Evolutionary conservation across 1,284 basidiomycete species (phyloP), one percentile per base, ranked within the genome.

Genomic region (Rhodotorula sp.): DNA sequence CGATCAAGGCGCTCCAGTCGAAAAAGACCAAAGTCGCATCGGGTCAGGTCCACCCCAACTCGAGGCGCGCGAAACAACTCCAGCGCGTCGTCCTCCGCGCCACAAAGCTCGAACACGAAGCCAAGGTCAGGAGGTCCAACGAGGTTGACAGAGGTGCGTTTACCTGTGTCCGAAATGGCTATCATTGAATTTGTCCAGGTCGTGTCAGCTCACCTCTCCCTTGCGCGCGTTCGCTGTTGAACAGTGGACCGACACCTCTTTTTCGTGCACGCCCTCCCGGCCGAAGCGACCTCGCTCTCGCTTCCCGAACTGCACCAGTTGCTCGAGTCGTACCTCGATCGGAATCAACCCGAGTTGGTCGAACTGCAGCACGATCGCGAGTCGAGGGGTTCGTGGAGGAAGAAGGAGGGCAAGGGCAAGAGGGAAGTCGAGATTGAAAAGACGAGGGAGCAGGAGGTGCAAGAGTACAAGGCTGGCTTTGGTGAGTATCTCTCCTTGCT

Each of bases 51-150:
- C 75, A 76, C 67, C 75, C 75, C 37, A 76, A 76, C 68, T 76
- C 75, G 63, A 63, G 75, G 12, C 66, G 75, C 17, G 75, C 75
- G 8, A 76, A 76, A 61, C 75, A 76, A 57, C 60, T 76, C 20
- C 72, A 76, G 68, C 57, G 75, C 24, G 72, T 76, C 29, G 75
- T 74, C 29, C 54, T 76, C 14, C 57, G 75, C 26, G 44, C 66
- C 20, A 67, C 64, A 60, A 76, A 76, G 65, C 63, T 76, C 30
- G 67, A 71, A 49, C 55, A 65, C n/a, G 62, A 75, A 51, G 30
- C 29, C 22, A 66, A 59, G 46, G 74, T 75, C 5, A 58, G 67
- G 45, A 44, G 74, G 8, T 65, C 62, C 2, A 46, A 37, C 18
- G 74, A 75, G 60, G 53, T 74, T 51, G 57, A 65, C 54, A 61